Evolutionary conservation across 192 early-diverging fungal genomes (phyloP), one percentile per base, ranked within the genome.

Genomic region (Linnemannia elongata): DNA sequence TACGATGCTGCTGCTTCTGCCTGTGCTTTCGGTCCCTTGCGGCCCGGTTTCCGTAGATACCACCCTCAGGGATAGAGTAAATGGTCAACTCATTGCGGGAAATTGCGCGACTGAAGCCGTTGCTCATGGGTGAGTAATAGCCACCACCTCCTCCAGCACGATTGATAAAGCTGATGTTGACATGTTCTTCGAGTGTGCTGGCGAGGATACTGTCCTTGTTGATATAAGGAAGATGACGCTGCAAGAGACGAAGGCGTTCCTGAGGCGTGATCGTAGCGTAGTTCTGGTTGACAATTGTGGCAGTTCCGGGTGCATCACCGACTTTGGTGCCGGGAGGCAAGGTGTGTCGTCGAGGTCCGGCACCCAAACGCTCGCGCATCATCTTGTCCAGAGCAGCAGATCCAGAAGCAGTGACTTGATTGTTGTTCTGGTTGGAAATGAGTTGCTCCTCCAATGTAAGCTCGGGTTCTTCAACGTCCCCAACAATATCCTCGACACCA

Each of bases 251-350:
- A 24, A 75, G 69, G 12, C 75, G 81, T 41, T 73, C 81, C 54
- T 77, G 68, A 6, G 81, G 75, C 7, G 70, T 72, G 47, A 72
- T 72, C 30, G 69, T 77, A 9, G 66, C 75, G 41, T 77, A 72
- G 52, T 82, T 82, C 44, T 49, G 69, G 55, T 76, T 77, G 55
- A 72, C 49, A 63, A 82, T 82, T 6, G 81, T 77, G 2, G 81
- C 69, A 1, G 81, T 77, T 20, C 81, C 81, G 0, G 75, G 75
- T 1, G 49, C 20, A 47, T 76, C 81, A 0, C 81, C 81, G 22
- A 82, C 70, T 27, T 41, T 72, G 69, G 75, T 82, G 5, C 75
- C 75, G 8, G 75, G 75, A 3, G 81, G 81, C 6, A 82, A 42
- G 9, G 81, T 82, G 54, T 82, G 75, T 77, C 81, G 45, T 55